These are phyloP conservation scores for Quercus robur DNA, from an alignment of 306 rosid genomes.

Conservation along the genomic window DNA sequence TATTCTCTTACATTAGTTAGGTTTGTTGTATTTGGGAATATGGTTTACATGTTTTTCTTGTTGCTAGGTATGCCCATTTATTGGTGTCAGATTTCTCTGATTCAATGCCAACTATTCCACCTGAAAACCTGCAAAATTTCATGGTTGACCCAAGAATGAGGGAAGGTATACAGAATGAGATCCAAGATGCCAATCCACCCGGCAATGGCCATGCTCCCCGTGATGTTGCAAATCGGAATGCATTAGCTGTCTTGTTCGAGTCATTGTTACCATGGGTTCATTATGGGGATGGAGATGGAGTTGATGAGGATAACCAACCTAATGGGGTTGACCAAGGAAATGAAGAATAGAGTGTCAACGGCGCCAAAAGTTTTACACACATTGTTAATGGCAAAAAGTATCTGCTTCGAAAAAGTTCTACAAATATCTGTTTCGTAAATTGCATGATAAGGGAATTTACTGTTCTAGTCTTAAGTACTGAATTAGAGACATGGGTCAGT, in stretches of 20 bases:
- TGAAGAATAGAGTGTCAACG: conserved; percentile 26
- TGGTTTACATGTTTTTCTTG: conserved; percentile 18
- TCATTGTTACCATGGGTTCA: conserved; percentile 94
- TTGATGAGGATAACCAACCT: conserved; percentile 38
- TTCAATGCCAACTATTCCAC: conserved; percentile 69
- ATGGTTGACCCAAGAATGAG: conserved; percentile 65
- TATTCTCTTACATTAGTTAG: neutral
- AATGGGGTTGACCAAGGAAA: conserved; percentile 44
- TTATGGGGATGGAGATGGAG: conserved; percentile 50
- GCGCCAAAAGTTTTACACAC: neutral
- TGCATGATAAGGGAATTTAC: too few species aligned
- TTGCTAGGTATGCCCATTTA: conserved; percentile 78
- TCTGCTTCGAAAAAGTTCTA: neutral
- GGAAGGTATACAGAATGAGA: conserved; percentile 47
- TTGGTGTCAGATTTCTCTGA: conserved; percentile 89
- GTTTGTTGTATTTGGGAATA: neutral
- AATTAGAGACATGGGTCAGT: too few species aligned
- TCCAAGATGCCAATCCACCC: conserved; percentile 47
- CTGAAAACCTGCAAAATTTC: conserved; percentile 76
- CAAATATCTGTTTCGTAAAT: too few species aligned
- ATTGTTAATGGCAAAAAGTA: neutral
- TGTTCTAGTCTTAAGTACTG: too few species aligned
- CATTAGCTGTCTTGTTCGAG: conserved; percentile 80
- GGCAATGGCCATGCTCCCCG: conserved; percentile 57
- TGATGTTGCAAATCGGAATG: conserved; percentile 59